Base-by-base conservation (phyloP, 2,329 filamentous ascomycete species). In the Tolypocladium pustulatum region DNA sequence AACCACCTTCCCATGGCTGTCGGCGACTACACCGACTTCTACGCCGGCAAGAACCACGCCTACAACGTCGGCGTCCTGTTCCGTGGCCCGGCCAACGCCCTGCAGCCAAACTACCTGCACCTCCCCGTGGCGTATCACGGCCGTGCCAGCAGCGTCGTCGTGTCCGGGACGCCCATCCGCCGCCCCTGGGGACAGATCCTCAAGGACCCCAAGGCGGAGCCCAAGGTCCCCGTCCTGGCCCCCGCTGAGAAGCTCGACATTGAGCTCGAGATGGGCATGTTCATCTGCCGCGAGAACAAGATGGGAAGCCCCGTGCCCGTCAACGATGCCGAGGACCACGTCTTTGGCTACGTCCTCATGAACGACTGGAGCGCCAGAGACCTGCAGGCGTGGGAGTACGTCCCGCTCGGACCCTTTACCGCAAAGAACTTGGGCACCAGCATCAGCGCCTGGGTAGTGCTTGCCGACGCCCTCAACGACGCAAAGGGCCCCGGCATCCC, bases 1-100 rank as follows among this genome's bases (percentile, higher is more conserved):
- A 87, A 81, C 66, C 89, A 92, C 63, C 66, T 93, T 1, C 90
- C 90, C 1, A 83, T 94, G 77, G 76, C 81, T 41, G 90, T 93
- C 65, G 88, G 89, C 37, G 90, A 93, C 68, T 93, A 93, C 69
- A 90, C 89, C 2, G 90, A 94, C 69, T 94, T 93, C 74, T 94
- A 90, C 68, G 90, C 87, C 17, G 89, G 90, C 55, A 75, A 87
- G 65, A 87, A 92, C 67, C 90, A 94, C 72, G 90, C 90, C 6
- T 88, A 85, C 75, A 75, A 74, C 64, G 78, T 89, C 10, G 89
- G 88, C 4, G 80, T 83, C 1, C 78, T 92, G 27, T 91, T 93
- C 73, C 83, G 90, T 38, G 89, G 88, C 0, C 81, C 86, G 0
- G 80, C 81, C 20, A 89, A 91, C 64, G 88, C 89, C 0, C 76